Conservation (phyloP, 352 stramenopile genomes). For the Phytophthora uliginosa region DNA sequence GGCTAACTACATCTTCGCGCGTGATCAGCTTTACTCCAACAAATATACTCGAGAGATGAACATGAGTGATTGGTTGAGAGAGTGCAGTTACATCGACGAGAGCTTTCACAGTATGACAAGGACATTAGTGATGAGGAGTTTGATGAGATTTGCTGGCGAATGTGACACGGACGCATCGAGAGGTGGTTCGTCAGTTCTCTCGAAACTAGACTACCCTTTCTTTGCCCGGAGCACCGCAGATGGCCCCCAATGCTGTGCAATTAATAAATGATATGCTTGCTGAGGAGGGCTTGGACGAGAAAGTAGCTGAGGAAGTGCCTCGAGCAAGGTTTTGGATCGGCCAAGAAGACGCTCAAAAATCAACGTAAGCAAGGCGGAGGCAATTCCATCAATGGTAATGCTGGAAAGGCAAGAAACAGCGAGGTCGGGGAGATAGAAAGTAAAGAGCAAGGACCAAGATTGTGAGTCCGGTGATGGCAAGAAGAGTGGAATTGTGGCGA, state of each 20-base stretch:
- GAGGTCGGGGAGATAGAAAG: not conserved
- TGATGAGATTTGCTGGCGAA: not conserved
- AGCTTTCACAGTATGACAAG: not conserved
- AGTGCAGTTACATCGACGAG: not conserved
- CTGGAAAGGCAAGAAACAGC: not conserved
- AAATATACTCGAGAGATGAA: not conserved
- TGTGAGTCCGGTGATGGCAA: not conserved
- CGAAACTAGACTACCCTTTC: not conserved
- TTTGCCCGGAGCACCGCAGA: not conserved
- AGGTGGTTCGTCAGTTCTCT: not conserved
- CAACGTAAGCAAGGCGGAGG: not conserved
- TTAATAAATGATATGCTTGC: not conserved
- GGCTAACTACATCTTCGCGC: conserved; percentile 18
- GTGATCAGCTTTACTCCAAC: not conserved
- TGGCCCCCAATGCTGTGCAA: not conserved
- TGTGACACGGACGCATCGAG: not conserved
- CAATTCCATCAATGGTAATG: not conserved
- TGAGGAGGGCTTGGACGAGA: not conserved
- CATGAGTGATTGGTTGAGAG: not conserved
- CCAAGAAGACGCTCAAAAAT: not conserved
- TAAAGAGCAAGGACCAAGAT: not conserved
- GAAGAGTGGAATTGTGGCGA: not conserved
- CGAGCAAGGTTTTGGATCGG: not conserved
- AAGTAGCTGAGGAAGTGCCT: not conserved
- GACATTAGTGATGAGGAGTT: not conserved